Conservation (phyloP, 352 stramenopile genomes). For the Globisporangium recalcitrans region DNA sequence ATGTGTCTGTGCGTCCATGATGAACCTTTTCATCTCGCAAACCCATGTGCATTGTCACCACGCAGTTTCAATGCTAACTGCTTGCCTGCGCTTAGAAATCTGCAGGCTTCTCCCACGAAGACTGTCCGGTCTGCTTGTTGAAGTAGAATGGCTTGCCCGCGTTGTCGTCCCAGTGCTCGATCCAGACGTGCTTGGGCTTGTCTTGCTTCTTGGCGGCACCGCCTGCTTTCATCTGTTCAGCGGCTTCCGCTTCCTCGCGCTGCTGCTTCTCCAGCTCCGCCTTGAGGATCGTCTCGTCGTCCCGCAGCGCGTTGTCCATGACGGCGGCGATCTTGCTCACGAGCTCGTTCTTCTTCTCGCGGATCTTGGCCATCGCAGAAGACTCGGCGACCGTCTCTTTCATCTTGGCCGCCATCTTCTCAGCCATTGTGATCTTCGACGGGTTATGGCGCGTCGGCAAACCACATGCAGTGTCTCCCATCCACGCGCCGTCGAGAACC, state of each 20-base stretch:
- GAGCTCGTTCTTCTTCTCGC: constrained; percentile 72
- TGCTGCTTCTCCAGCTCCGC: constrained; percentile 57
- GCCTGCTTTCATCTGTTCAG: constrained; percentile 9
- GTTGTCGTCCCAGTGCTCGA: constrained; percentile 77
- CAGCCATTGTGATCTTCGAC: constrained; percentile 32
- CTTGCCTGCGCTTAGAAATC: constrained; percentile 29
- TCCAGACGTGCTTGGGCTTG: constrained; percentile 35
- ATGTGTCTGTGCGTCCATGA: neutral
- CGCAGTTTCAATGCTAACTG: neutral
- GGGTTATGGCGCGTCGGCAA: constrained; percentile 85
- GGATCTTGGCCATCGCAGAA: constrained; percentile 39
- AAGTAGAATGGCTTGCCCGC: constrained; percentile 84
- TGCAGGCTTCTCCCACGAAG: constrained; percentile 70
- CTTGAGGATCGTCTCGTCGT: constrained; percentile 55
- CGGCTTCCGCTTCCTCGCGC: constrained; percentile 23
- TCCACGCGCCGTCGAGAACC: constrained; percentile 49
- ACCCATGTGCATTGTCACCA: neutral
- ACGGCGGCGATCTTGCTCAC: constrained; percentile 58
- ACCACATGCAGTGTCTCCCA: constrained; percentile 65
- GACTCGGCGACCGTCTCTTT: constrained; percentile 64
- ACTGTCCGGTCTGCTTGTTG: constrained; percentile 80
- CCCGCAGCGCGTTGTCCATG: constrained; percentile 60
- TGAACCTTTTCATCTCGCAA: neutral
- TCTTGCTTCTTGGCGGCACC: constrained; percentile 28
- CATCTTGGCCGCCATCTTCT: constrained; percentile 59